Conservation (phyloP, 73 alveolate genomes). For the Tetrahymena elliotti region DNA sequence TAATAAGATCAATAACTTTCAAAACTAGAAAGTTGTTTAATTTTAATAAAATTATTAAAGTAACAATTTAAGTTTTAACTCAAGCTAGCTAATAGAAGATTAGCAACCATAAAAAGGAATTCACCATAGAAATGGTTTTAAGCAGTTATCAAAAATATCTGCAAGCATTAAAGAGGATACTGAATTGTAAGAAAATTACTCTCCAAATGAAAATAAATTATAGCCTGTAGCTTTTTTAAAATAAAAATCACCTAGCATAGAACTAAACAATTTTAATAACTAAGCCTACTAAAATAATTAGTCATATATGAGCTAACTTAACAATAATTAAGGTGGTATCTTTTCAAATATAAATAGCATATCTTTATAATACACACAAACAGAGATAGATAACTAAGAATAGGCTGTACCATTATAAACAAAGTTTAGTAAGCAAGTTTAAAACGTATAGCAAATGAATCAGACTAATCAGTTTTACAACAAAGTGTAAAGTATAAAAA, state of each 20-base stretch:
- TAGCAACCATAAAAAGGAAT: not conserved
- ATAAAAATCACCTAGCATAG: not conserved
- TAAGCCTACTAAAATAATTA: not conserved
- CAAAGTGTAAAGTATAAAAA: not conserved
- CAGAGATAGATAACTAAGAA: not conserved
- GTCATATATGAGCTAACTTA: too few relatives aligned
- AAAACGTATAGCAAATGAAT: too few relatives aligned
- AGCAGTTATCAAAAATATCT: not conserved
- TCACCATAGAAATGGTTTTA: not conserved
- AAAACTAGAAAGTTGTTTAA: too few relatives aligned
- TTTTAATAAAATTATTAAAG: too few relatives aligned
- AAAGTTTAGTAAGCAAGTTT: too few relatives aligned
- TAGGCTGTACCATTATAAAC: not conserved
- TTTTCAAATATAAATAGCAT: not conserved
- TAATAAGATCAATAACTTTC: not conserved
- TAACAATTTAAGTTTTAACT: not conserved
- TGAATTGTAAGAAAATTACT: not conserved
- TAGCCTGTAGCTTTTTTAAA: not conserved
- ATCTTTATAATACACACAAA: too few relatives aligned
- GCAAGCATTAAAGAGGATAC: not conserved
- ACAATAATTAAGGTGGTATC: not conserved
- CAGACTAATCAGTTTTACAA: too few relatives aligned
- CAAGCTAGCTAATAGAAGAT: not conserved
- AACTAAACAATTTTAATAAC: not conserved
- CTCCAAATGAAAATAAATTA: not conserved